Evolutionary conservation across 768 basidiomycete genomes (phyloP), one percentile per base, ranked within the genome.

Genomic region (Hypholoma fasciculare): DNA sequence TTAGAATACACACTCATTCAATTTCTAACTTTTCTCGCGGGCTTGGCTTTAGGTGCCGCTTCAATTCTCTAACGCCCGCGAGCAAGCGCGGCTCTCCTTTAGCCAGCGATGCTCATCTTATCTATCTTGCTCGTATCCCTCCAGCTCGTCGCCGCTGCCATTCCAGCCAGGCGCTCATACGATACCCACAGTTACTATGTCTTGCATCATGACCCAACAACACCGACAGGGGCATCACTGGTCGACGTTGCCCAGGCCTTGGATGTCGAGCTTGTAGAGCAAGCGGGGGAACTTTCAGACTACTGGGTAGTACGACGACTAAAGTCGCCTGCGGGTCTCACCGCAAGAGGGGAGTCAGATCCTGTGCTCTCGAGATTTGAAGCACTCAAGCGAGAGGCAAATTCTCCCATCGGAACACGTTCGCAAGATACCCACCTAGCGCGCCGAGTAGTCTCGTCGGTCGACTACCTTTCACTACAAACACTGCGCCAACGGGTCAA

Each of bases 201-300:
- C 53, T 66, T 93, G 27, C 86, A 88, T 63, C 85, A 90, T 65
- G 72, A 80, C 63, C 83, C 90, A 46, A 65, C 67, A 6, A 38
- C 60, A 46, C 54, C 66, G 43, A 59, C 63, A 57, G 74, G 77
- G 60, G 78, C 82, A 62, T 80, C 86, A 63, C 80, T 91, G 60
- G 72, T 74, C 56, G 85, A 90, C 61, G 79, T 88, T 57, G 81
- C 86, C 6, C 48, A 69, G 7, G 71, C 76, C 0, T 79, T 98
- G 11, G 87, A 86, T 13, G 88, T 94, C 19, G 89, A 98, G 73
- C 75, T 97, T 49, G 89, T 98, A 56, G 93, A 96, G 68, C 89
- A 85, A 63, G 88, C 87, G 23, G 95, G 97, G 51, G 89, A 95
- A 68, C 82, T 99, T 5, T 68, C 72, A 27, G 78, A 92, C 55